A percentile compares a stretch with the other conserved stretches of the same genome.
phyloP scores from a whole-genome alignment of 495 filamentous ascomycete species.

The Daldinia bambusicola region DNA sequence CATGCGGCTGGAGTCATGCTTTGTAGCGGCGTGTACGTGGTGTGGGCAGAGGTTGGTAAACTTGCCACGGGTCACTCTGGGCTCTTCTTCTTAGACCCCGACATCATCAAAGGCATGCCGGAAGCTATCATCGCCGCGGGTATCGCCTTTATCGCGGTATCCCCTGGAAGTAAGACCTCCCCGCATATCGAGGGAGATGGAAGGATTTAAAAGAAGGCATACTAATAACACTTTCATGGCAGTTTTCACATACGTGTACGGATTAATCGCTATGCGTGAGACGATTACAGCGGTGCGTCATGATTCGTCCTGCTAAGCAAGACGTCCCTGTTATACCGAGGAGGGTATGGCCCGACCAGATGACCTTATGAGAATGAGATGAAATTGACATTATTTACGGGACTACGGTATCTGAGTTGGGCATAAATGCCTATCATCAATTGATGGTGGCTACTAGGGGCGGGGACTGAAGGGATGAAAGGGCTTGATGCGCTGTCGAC shows the following conservation, averaged over 20 bases:
- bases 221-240: slow-evolving; percentile 30
- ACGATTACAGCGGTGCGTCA: slow-evolving; percentile 52
- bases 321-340: neutral
- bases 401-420: neutral
- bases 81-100: slow-evolving; percentile 62
- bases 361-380: neutral
- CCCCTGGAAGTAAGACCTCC: slow-evolving; percentile 46
- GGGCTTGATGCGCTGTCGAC: neutral
- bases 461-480: neutral
- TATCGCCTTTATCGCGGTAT: slow-evolving; percentile 49
- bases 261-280: slow-evolving; percentile 58
- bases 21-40: slow-evolving; percentile 55
- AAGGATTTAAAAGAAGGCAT: neutral
- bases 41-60: slow-evolving; percentile 60
- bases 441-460: neutral
- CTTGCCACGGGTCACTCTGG: slow-evolving; percentile 57
- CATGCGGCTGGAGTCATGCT: slow-evolving; percentile 53
- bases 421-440: neutral
- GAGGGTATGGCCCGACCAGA: neutral
- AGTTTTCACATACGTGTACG: slow-evolving; percentile 59
- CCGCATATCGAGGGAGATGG: neutral
- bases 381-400: neutral
- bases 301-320: slow-evolving; percentile 26
- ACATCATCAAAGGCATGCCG: slow-evolving; percentile 41
- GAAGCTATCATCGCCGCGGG: slow-evolving; percentile 51